phyloP scores from a whole-genome alignment of 2,329 filamentous ascomycete species.

The Trematosphaeria pertusa region DNA sequence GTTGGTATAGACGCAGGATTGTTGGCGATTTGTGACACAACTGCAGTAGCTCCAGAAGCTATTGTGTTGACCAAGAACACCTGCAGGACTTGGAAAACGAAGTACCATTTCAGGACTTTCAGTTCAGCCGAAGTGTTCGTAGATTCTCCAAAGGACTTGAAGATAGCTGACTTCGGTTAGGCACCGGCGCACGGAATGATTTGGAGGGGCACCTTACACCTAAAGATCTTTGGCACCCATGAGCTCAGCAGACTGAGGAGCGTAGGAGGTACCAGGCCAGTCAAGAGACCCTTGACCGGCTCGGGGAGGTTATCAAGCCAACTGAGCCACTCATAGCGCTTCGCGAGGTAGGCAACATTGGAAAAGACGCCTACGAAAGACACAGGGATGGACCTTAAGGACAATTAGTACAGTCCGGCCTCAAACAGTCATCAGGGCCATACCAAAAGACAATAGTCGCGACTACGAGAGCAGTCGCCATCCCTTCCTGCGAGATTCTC shows the following conservation, averaged over 20 bases:
- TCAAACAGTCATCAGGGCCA: background rate
- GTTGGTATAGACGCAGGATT: constrained; percentile 67
- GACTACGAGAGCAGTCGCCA: constrained; percentile 74
- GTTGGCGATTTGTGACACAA: constrained; percentile 67
- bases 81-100: constrained; percentile 87
- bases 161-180: constrained; percentile 65
- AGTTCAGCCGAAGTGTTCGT: constrained; percentile 82
- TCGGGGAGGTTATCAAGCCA: constrained; percentile 77
- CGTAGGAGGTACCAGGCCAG: constrained; percentile 82
- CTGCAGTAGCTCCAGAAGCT: constrained; percentile 77
- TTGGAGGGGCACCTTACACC: constrained; percentile 60
- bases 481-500: constrained; percentile 77
- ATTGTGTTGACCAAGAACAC: constrained; percentile 89
- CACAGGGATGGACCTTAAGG: constrained; percentile 82
- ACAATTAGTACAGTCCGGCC: constrained; percentile 60
- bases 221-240: constrained; percentile 85
- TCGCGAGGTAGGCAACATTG: constrained; percentile 75
- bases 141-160: constrained; percentile 80
- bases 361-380: constrained; percentile 85
- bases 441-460: constrained; percentile 86
- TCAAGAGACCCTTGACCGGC: constrained; percentile 80
- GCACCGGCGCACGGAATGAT: background rate
- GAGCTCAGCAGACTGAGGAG: constrained; percentile 81
- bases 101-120: constrained; percentile 90
- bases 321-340: constrained; percentile 69